Conservation (phyloP, 192 early-diverging fungal genomes). For the Funneliformis geosporum region DNA sequence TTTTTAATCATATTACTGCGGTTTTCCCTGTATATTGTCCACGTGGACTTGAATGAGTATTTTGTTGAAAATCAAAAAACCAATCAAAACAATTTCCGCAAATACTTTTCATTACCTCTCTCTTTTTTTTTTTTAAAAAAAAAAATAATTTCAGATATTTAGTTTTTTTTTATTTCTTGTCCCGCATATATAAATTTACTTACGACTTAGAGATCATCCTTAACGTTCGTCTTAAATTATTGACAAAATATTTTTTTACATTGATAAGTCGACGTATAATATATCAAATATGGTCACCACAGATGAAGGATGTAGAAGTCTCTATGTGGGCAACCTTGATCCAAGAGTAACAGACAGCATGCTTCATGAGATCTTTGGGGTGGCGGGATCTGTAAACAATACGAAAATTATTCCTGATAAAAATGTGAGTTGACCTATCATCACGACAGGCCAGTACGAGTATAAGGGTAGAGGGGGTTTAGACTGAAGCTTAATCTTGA, state of each 20-base stretch:
- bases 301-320: conserved; percentile 55
- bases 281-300: not conserved
- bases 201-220: not conserved
- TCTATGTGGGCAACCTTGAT: conserved; percentile 90
- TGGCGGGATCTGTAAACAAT: conserved; percentile 60
- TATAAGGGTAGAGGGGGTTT: conserved; percentile 1
- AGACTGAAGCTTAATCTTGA: not conserved
- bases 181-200: not conserved
- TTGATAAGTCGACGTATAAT: not conserved
- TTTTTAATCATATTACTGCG: not conserved
- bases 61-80: not conserved
- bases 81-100: conserved; percentile 1
- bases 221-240: not conserved
- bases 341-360: conserved; percentile 71
- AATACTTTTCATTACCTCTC: not conserved
- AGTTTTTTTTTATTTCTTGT: not conserved
- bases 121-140: not conserved
- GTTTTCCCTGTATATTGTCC: not conserved
- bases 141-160: not conserved
- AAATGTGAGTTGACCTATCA: conserved; percentile 52
- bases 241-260: not conserved
- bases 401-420: conserved; percentile 81
- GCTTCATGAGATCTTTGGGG: conserved; percentile 75
- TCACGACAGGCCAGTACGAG: conserved; percentile 5
- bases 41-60: not conserved